These are phyloP conservation scores for Jimgerdemannia lactiflua DNA, from an alignment of 192 early-diverging fungal genomes.

Conservation along the genomic window DNA sequence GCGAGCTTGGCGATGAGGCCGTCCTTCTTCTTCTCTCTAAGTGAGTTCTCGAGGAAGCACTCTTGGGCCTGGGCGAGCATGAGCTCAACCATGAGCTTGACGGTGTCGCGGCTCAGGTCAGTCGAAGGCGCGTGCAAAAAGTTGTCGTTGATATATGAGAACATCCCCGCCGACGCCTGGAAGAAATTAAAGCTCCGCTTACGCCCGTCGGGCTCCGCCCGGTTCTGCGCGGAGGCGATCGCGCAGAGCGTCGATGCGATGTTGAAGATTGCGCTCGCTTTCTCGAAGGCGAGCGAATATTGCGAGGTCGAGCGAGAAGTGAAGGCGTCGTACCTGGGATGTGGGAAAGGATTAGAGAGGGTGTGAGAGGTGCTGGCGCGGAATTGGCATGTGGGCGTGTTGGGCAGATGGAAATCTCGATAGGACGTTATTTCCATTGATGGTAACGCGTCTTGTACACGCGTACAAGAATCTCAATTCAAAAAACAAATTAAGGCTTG, in stretches of 20 bases:
- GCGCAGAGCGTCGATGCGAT: constrained; percentile 79
- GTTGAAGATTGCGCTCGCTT: constrained; percentile 95
- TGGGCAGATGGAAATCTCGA: too few relatives aligned
- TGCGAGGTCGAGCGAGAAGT: constrained; percentile 75
- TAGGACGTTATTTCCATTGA: too few relatives aligned
- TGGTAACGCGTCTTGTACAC: too few relatives aligned
- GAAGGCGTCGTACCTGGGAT: constrained; percentile 78
- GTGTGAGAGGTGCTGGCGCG: constrained; percentile 4
- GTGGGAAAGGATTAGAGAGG: background rate
- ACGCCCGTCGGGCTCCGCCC: constrained; percentile 68
- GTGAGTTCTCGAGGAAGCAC: constrained; percentile 81
- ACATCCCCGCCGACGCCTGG: constrained; percentile 91
- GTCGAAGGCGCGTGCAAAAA: constrained; percentile 95
- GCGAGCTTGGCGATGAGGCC: constrained; percentile 89
- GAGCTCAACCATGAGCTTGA: constrained; percentile 78
- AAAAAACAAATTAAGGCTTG: constrained; percentile 4
- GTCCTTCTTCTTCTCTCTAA: constrained; percentile 86
- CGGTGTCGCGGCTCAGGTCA: constrained; percentile 88
- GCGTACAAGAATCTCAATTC: background rate
- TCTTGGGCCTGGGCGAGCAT: constrained; percentile 98
- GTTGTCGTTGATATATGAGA: constrained; percentile 96
- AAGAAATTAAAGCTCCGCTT: constrained; percentile 89
- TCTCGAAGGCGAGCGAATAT: constrained; percentile 95
- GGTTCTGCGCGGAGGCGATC: constrained; percentile 72
- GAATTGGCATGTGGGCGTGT: too few relatives aligned